Base-by-base conservation (phyloP, 108 stramenopile species). In the Nitzschia sp. region DNA sequence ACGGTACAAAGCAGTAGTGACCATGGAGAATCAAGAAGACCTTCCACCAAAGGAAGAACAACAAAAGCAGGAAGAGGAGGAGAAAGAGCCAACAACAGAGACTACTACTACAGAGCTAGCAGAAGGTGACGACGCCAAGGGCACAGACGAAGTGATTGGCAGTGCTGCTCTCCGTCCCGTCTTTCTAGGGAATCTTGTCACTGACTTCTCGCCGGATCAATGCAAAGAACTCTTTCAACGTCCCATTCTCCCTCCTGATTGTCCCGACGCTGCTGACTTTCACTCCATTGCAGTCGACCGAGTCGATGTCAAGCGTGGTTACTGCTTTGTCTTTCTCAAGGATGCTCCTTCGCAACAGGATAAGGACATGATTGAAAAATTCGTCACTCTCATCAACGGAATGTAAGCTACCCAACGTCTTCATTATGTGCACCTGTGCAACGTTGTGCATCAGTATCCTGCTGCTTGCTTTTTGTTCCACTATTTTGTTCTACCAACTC, bases 311-410 rank as follows among this genome's bases (percentile, higher is more conserved):
- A 93, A 93, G 59, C 83, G 92, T 14, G 92, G 92, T 12, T 93
- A 82, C 72, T 81, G 80, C 66, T 93, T 93, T 76, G 87, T 93
- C 64, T 93, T 90, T 60, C 71, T 93, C 43, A 88, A 88, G 72
- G 92, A 93, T 76, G 86, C 86, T 5, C 48, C 57, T 10, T 63
- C 55, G 20, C 57, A 81, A 38, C 73, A 70, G 7, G 92, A 89
- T 65, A 88, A 88, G 72, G 80, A 86, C 26, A 73, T 78, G 24
- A 64, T 75, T 7, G 87, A 93, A 71, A 59, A 63, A 46, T 90
- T 78, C 58, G 84, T 93, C 19, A 43, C 53, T 19, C 87, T 76
- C 52, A 86, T 93, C 77, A 84, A 80, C 69, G 92, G 92, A 82
- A 88, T 93, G 92, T 93, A 84, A 83, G 91, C 65, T 44, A 8